Percentiles rank a stretch among this genome's conserved stretches.
Evolutionary conservation across 257 asterid species (phyloP).

Genomic region (Fraxinus quadrangulata): DNA sequence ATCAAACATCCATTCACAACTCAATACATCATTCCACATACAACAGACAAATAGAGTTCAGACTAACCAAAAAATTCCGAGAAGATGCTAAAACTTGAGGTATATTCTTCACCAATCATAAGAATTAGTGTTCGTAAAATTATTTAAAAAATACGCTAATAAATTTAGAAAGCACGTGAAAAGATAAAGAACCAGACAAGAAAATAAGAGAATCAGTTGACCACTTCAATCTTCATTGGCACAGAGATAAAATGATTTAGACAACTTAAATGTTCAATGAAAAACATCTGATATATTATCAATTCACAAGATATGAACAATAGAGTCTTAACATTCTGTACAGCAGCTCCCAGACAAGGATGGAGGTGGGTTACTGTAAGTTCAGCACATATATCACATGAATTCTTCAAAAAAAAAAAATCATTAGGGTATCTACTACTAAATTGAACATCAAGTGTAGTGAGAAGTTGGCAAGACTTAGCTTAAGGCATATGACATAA

Average conservation of each 20-base stretch:
- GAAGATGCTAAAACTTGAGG: background rate
- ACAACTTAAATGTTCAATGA: background rate
- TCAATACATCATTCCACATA: conserved; percentile 49
- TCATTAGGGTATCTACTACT: background rate
- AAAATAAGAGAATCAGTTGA: background rate
- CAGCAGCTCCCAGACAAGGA: conserved; percentile 1
- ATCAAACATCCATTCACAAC: conserved; percentile 63
- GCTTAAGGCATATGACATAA: background rate
- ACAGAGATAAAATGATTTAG: background rate
- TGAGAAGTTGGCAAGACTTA: background rate
- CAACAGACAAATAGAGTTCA: conserved; percentile 29
- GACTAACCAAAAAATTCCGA: conserved; percentile 20
- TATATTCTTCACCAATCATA: background rate
- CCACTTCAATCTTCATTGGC: background rate
- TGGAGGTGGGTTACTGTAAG: background rate
- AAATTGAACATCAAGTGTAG: background rate
- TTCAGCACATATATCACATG: background rate
- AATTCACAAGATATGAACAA: background rate
- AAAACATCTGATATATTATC: background rate
- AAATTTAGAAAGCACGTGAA: background rate
- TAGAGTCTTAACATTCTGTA: background rate
- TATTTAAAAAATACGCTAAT: background rate
- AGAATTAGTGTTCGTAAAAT: background rate
- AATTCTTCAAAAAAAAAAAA: background rate
- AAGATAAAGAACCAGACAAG: background rate